phyloP scores from a whole-genome alignment of 2,329 filamentous ascomycete genomes.

The Alternaria panax region DNA sequence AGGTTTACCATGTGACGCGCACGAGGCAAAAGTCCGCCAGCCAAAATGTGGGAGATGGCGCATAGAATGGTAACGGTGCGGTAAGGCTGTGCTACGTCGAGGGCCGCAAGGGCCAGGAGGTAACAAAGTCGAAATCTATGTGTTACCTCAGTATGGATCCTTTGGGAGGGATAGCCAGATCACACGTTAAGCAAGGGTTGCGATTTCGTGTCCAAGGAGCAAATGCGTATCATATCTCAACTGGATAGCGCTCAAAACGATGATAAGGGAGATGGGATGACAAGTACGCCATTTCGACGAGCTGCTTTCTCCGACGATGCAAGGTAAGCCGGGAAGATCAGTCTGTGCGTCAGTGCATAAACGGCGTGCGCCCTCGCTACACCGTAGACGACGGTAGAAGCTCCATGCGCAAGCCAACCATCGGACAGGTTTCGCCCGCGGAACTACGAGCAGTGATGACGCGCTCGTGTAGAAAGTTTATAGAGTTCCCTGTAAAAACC shows the following conservation, averaged over 20 bases:
- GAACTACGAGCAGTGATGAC: neutral
- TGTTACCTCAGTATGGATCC: neutral
- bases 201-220: neutral
- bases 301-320: slow-evolving; percentile 7
- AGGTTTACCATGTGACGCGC: slow-evolving; percentile 13
- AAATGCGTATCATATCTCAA: neutral
- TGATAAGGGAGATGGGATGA: neutral
- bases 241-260: neutral
- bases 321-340: slow-evolving; percentile 13
- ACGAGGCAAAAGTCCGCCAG: slow-evolving; percentile 10
- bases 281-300: slow-evolving; percentile 6
- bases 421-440: neutral
- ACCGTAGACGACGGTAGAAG: slow-evolving; percentile 15
- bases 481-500: neutral
- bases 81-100: slow-evolving; percentile 4
- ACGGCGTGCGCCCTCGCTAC: neutral
- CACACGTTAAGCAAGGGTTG: neutral
- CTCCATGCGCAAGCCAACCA: slow-evolving; percentile 2
- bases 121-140: neutral
- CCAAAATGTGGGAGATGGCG: slow-evolving; percentile 14
- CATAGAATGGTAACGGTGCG: neutral
- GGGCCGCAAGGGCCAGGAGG: neutral
- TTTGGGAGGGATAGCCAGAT: neutral
- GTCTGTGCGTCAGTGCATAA: slow-evolving; percentile 5
- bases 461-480: neutral